Percentiles rank a stretch among this genome's conserved stretches.
phyloP scores from a whole-genome alignment of 2,329 filamentous ascomycete genomes.

The Orbilia oligospora region DNA sequence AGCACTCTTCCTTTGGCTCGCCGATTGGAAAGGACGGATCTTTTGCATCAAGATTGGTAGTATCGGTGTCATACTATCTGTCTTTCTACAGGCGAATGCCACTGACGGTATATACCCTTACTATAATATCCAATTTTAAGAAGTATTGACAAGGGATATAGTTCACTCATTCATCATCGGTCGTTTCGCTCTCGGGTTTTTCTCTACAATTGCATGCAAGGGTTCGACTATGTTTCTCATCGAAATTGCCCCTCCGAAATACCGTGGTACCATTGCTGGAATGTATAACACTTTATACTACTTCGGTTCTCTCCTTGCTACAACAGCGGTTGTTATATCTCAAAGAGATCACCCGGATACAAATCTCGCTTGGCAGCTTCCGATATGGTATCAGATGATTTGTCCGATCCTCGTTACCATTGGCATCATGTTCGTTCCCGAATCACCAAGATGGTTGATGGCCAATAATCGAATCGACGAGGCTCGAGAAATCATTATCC shows the following conservation, averaged over 20 bases:
- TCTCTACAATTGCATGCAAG: constrained; percentile 74
- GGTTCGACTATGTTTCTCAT: constrained; percentile 76
- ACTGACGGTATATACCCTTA: constrained; percentile 32
- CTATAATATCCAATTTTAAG: not conserved
- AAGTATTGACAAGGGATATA: constrained; percentile 51
- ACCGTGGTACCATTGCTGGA: constrained; percentile 75
- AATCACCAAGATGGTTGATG: constrained; percentile 76
- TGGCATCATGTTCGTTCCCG: constrained; percentile 73
- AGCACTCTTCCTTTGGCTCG: constrained; percentile 71
- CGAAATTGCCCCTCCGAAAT: constrained; percentile 76
- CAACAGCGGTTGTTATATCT: constrained; percentile 71
- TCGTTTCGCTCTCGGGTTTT: constrained; percentile 73
- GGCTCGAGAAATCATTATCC: constrained; percentile 73
- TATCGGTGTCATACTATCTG: constrained; percentile 71
- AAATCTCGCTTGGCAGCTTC: constrained; percentile 72
- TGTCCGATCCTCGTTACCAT: constrained; percentile 70
- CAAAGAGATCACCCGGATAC: constrained; percentile 67
- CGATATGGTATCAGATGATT: constrained; percentile 72
- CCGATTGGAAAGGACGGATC: constrained; percentile 72
- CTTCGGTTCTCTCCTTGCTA: constrained; percentile 68
- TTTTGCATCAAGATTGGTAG: constrained; percentile 73
- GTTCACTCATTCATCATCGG: constrained; percentile 72
- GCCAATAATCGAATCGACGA: constrained; percentile 74
- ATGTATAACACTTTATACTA: constrained; percentile 71
- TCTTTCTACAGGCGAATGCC: constrained; percentile 69